A percentile compares a stretch with the other conserved stretches of the same genome.
phyloP scores from a whole-genome alignment of 2,329 filamentous ascomycete genomes.

The Colletotrichum theobromicola region DNA sequence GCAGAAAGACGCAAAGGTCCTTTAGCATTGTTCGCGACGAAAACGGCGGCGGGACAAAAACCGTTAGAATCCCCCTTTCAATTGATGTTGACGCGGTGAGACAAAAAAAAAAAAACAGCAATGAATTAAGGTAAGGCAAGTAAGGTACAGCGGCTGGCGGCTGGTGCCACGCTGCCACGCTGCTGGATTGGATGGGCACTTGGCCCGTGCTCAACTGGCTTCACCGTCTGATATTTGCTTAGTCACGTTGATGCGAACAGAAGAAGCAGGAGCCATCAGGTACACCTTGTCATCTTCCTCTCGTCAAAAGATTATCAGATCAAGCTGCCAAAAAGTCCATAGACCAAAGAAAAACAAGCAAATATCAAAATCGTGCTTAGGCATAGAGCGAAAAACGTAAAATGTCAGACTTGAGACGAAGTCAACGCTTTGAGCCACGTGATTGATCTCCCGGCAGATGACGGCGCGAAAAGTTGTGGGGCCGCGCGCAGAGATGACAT shows the following conservation, averaged over 20 bases:
- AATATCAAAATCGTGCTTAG: not conserved
- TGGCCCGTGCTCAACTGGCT: not conserved
- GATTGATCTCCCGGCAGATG: conserved; percentile 13
- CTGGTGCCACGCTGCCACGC: not conserved
- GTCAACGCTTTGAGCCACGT: not conserved
- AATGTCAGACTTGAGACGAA: not conserved
- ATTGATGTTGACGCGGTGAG: conserved; percentile 1
- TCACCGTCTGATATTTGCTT: not conserved
- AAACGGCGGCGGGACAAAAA: not conserved
- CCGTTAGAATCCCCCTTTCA: conserved; percentile 4
- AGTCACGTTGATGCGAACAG: not conserved
- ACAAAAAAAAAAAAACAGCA: not conserved
- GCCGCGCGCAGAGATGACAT: conserved; percentile 14
- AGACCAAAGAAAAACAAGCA: not conserved
- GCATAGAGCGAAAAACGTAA: not conserved
- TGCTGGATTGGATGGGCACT: not conserved
- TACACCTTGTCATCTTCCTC: not conserved
- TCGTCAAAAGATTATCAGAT: not conserved
- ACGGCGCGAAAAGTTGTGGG: conserved; percentile 8
- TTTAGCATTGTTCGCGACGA: conserved; percentile 7
- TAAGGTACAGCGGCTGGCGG: not conserved
- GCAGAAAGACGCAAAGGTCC: not conserved
- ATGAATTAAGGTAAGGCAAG: not conserved
- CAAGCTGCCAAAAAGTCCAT: not conserved
- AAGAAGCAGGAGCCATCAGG: not conserved